These are phyloP conservation scores for Stagonosporopsis rhizophila DNA, from an alignment of 2,329 filamentous ascomycete genomes.

Conservation along the genomic window DNA sequence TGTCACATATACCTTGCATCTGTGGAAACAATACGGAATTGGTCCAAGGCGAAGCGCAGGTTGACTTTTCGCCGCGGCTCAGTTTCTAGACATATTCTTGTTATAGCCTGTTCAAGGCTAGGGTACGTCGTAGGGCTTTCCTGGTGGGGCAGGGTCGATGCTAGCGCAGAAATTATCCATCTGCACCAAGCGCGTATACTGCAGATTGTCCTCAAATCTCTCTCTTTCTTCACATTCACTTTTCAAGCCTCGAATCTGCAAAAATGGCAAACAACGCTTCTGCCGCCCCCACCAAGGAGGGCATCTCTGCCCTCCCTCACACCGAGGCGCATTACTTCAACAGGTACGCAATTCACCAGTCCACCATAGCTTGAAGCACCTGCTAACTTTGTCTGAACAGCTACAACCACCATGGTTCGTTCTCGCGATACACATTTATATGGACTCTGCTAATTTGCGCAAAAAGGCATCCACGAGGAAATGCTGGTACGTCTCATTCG, in stretches of 20 bases:
- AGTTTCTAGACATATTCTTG: conserved; percentile 12
- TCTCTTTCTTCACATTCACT: conserved; percentile 12
- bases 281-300: conserved; percentile 35
- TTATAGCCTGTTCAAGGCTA: conserved; percentile 19
- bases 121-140: conserved; percentile 12
- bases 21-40: not conserved
- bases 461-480: conserved; percentile 89
- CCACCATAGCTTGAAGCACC: conserved; percentile 25
- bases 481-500: conserved; percentile 76
- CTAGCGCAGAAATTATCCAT: conserved; percentile 41
- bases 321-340: conserved; percentile 99
- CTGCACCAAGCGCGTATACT: conserved; percentile 15
- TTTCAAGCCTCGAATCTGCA: conserved; percentile 4
- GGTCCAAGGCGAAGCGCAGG: not conserved
- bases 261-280: conserved; percentile 39
- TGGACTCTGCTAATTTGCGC: conserved; percentile 50
- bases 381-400: conserved; percentile 61
- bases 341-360: conserved; percentile 66
- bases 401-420: conserved; percentile 96
- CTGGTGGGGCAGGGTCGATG: conserved; percentile 21
- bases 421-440: conserved; percentile 39
- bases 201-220: conserved; percentile 13
- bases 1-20: not conserved
- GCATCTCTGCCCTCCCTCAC: conserved; percentile 74
- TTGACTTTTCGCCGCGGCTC: conserved; percentile 10